These are phyloP conservation scores for Chrysoporthe deuterocubensis DNA, from an alignment of 2,329 filamentous ascomycete species.

Conservation along the genomic window DNA sequence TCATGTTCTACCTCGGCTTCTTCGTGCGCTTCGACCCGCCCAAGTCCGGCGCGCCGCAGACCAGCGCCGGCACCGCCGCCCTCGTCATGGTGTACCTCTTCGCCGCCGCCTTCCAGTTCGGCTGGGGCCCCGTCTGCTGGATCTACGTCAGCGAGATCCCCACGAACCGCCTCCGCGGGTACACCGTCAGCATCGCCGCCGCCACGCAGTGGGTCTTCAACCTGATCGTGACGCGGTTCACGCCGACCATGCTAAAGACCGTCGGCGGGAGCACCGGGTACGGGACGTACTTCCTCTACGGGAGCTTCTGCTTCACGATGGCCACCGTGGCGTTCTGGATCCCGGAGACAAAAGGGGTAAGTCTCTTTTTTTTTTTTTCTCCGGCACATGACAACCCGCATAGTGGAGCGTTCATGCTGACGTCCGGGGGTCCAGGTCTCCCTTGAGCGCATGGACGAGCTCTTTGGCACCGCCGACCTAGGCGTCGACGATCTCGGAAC, in stretches of 20 bases:
- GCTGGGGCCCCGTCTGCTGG: slow-evolving; percentile 68
- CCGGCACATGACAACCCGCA: no score
- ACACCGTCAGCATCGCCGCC: slow-evolving; percentile 65
- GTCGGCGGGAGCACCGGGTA: slow-evolving; percentile 29
- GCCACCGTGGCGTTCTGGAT: slow-evolving; percentile 28
- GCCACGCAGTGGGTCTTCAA: slow-evolving; percentile 69
- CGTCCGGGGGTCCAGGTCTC: slow-evolving; percentile 23
- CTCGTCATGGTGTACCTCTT: slow-evolving; percentile 67
- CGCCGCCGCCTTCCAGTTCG: slow-evolving; percentile 63
- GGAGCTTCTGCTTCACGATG: slow-evolving; percentile 63
- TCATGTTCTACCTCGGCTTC: slow-evolving; percentile 65
- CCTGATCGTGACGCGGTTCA: slow-evolving; percentile 64
- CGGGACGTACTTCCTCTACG: slow-evolving; percentile 66
- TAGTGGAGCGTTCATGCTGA: background rate
- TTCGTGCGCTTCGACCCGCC: slow-evolving; percentile 56
- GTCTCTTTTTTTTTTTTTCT: background rate
- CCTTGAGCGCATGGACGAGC: slow-evolving; percentile 36
- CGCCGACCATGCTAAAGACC: slow-evolving; percentile 61
- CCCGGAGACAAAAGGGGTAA: slow-evolving; percentile 33
- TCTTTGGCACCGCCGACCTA: slow-evolving; percentile 33
- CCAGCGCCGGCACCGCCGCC: slow-evolving; percentile 55
- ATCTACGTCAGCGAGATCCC: slow-evolving; percentile 68
- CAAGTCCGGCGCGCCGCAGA: slow-evolving; percentile 41
- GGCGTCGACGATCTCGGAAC: slow-evolving; percentile 31
- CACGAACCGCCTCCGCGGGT: slow-evolving; percentile 58